Base-by-base conservation (phyloP, 305 asterid species). In the Rubia tinctorum region DNA sequence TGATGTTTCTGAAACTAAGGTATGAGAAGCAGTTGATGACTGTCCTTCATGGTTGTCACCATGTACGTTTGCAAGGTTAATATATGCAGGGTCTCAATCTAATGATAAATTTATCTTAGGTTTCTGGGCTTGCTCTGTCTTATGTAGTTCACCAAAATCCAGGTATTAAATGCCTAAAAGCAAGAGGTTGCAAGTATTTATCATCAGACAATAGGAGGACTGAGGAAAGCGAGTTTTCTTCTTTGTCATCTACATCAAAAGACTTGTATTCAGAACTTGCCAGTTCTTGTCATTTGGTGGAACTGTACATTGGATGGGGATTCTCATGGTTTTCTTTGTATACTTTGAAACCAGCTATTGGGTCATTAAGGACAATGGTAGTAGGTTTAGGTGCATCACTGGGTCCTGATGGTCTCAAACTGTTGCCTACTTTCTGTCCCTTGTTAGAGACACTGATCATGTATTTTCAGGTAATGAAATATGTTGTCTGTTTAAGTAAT, bases 261-360 rank as follows among this genome's bases (percentile, higher is more conserved):
- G 89, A 80, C 40, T 69, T 86, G 64, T 87, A 81, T 82, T 72
- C 77, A 59, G 83, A 83, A 79, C 85, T 93, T 68, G 92, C 88
- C 71, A 85, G 79, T 72, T 77, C 82, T 71, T 83, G 93, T 84
- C 83, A 86, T 73, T 73, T 93, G 86, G 90, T 85, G 81, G 97
- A 91, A 82, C 75, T 91, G 76, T 85, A 84, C 62, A 69, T 93
- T 85, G 98, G 98, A 79, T 93, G 98, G 98, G 97, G 97, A 80
- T 88, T 88, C 80, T 88, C 96, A 0, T 86, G 68, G 81, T 82
- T 80, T 78, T 86, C 89, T 78, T 72, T 91, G 71, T 82, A 45
- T 78, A 84, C 86, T 77, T 84, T 93, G 71, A 77, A 84, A 77
- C 97, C 96, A 59, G 91, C 96, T 73, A 77, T 86, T 55, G 81